phyloP scores from a whole-genome alignment of 768 basidiomycete species.

The Sutorius australiensis region DNA sequence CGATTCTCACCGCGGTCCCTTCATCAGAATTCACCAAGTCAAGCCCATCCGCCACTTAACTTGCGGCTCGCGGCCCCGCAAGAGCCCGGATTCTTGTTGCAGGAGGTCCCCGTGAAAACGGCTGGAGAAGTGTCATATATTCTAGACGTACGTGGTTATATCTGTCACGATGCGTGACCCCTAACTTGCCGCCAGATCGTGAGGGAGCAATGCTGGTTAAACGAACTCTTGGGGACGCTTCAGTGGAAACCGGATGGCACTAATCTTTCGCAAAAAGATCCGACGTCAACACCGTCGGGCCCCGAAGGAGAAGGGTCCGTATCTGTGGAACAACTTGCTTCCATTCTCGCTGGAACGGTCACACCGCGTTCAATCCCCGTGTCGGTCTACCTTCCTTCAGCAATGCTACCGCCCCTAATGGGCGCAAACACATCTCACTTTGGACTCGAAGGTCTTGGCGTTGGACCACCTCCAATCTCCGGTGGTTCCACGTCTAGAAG shows the following conservation, averaged over 20 bases:
- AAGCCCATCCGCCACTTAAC: conserved; percentile 64
- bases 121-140: conserved; percentile 74
- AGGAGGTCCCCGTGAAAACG: conserved; percentile 65
- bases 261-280: conserved; percentile 1
- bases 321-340: conserved; percentile 56
- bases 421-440: conserved; percentile 22
- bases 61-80: conserved; percentile 64
- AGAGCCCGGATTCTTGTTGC: conserved; percentile 73
- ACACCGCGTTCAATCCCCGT: conserved; percentile 52
- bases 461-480: conserved; percentile 22
- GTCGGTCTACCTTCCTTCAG: conserved; percentile 57
- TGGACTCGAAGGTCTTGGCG: conserved; percentile 25
- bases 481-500: conserved; percentile 24
- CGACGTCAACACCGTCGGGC: neutral
- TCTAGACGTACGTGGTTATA: conserved; percentile 51
- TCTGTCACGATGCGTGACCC: neutral
- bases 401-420: conserved; percentile 22
- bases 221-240: conserved; percentile 59
- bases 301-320: conserved; percentile 34
- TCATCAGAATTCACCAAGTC: conserved; percentile 58
- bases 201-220: conserved; percentile 81
- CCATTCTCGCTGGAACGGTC: conserved; percentile 57
- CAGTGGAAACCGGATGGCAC: conserved; percentile 55
- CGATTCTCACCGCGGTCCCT: conserved; percentile 1
- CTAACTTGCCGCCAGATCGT: conserved; percentile 40